A percentile compares a stretch with the other conserved stretches of the same genome.
Evolutionary conservation across 495 filamentous ascomycete genomes (phyloP).

Genomic region (Annulohypoxylon bovei): DNA sequence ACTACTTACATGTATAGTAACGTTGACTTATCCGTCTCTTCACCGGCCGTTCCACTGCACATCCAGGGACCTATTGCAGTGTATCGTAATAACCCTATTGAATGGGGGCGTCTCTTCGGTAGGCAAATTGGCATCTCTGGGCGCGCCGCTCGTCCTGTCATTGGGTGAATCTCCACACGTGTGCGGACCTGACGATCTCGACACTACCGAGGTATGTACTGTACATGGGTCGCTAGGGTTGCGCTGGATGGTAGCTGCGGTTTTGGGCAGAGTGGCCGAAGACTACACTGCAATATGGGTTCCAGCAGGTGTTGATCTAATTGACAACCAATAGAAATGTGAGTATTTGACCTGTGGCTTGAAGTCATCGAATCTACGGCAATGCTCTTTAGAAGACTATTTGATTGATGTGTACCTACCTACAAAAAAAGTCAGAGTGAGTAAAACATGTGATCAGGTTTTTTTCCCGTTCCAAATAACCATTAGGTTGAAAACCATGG

Average conservation of each 20-base stretch:
- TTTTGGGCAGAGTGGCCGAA: neutral
- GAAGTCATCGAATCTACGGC: neutral
- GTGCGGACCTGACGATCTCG: conserved; percentile 1
- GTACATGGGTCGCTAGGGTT: too few relatives aligned
- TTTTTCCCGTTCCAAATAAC: neutral
- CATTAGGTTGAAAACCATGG: too few relatives aligned
- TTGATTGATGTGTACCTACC: neutral
- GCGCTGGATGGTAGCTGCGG: neutral
- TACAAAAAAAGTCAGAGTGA: neutral
- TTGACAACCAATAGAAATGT: neutral
- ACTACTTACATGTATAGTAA: neutral
- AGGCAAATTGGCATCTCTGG: conserved; percentile 7
- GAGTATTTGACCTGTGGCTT: neutral
- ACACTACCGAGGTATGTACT: neutral
- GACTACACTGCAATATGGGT: neutral
- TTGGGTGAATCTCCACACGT: conserved; percentile 27
- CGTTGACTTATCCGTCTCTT: neutral
- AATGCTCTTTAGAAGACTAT: neutral
- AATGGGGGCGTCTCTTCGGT: conserved; percentile 14
- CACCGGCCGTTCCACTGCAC: conserved; percentile 17
- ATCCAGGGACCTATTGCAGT: conserved; percentile 7
- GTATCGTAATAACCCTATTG: conserved; percentile 1
- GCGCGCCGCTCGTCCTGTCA: neutral
- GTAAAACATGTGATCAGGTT: neutral
- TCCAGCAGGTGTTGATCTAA: neutral